A percentile compares a stretch with the other conserved stretches of the same genome.
Conservation (phyloP, 768 basidiomycete species). For the Kondoa subrosea region DNA sequence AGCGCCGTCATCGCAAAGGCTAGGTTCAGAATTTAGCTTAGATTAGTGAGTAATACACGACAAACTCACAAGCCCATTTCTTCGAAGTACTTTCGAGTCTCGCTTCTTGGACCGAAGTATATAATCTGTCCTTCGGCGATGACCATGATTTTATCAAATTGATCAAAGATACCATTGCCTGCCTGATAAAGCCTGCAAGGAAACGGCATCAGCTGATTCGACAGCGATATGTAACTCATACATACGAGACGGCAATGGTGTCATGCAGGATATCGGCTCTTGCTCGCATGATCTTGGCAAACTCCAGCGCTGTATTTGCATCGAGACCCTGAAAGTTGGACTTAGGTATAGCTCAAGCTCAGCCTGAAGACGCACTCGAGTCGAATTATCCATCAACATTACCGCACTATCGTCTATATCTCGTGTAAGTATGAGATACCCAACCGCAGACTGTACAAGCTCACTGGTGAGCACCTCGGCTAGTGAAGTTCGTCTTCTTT, state of each 20-base stretch:
- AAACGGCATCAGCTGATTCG: not conserved
- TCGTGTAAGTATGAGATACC: not conserved
- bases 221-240: not conserved
- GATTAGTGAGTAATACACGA: not conserved
- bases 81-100: not conserved
- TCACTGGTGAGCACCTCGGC: conserved; percentile 11
- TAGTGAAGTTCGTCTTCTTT: conserved; percentile 27
- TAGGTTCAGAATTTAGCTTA: not conserved
- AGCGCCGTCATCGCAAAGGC: not conserved
- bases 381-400: not conserved
- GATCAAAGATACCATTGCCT: not conserved
- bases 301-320: not conserved
- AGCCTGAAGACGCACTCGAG: not conserved
- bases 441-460: not conserved
- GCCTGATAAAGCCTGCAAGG: not conserved
- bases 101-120: not conserved
- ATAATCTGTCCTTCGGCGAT: not conserved
- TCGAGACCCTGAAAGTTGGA: not conserved
- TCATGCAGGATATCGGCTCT: not conserved
- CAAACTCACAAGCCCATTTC: not conserved
- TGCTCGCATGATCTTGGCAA: conserved; percentile 3
- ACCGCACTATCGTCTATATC: not conserved
- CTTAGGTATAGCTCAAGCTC: not conserved
- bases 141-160: not conserved
- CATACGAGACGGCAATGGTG: not conserved